Conservation (phyloP, 441 rosid genomes). For the Biscutella laevigata region DNA sequence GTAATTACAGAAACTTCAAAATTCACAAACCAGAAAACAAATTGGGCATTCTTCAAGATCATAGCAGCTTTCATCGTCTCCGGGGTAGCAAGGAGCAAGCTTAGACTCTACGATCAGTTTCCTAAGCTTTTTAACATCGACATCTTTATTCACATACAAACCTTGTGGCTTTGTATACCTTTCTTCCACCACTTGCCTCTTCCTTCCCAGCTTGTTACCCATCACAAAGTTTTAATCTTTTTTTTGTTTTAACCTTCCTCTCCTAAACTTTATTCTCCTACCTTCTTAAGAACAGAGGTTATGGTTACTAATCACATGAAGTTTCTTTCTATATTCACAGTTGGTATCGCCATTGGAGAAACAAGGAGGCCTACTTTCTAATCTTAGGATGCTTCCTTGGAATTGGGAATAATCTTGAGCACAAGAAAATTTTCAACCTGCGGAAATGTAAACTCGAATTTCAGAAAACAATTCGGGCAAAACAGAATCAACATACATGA, state of each 20-base stretch:
- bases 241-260: not conserved
- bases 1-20: not conserved
- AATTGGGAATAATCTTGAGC: constrained; percentile 12
- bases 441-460: not conserved
- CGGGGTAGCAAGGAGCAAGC: constrained; percentile 98
- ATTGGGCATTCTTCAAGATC: constrained; percentile 97
- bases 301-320: constrained; percentile 9
- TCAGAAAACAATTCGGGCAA: constrained; percentile 7
- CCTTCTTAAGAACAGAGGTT: constrained; percentile 15
- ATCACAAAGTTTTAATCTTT: constrained; percentile 31
- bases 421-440: constrained; percentile 13
- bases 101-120: constrained; percentile 90
- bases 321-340: not conserved
- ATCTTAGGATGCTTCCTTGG: constrained; percentile 6
- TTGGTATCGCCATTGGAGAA: not conserved
- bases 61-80: constrained; percentile 60
- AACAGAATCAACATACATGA: not conserved
- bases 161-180: constrained; percentile 90
- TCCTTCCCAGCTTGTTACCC: constrained; percentile 96
- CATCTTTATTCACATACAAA: constrained; percentile 72
- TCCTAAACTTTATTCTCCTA: too few relatives aligned
- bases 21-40: constrained; percentile 77
- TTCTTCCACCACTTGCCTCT: constrained; percentile 86
- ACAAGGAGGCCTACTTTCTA: not conserved
- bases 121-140: constrained; percentile 86